Percentiles rank a stretch among this genome's conserved stretches.
phyloP scores from a whole-genome alignment of 257 asterid species.

The Lycium barbarum region DNA sequence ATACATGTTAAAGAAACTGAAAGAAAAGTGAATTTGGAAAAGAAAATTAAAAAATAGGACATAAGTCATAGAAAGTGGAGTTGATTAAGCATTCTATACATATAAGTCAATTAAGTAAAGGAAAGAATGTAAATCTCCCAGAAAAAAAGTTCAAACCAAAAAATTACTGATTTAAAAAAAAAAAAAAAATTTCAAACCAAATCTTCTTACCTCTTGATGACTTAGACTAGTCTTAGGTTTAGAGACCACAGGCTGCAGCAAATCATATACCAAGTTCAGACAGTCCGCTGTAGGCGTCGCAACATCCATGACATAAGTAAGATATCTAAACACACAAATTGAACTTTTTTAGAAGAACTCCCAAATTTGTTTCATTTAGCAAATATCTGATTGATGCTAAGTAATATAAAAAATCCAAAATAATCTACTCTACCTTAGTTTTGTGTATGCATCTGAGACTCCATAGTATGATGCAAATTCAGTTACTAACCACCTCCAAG shows the following conservation, averaged over 20 bases:
- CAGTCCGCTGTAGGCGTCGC: conserved; percentile 97
- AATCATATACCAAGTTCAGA: conserved; percentile 73
- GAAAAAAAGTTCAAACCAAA: too few species aligned
- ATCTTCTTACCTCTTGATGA: conserved; percentile 86
- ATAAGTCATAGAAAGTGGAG: too few species aligned
- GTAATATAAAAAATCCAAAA: conserved; percentile 4
- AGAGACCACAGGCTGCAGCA: conserved; percentile 78
- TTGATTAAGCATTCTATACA: too few species aligned
- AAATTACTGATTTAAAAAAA: too few species aligned
- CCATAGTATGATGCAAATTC: conserved; percentile 92
- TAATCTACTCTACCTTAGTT: conserved; percentile 61
- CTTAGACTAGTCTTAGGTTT: conserved; percentile 67
- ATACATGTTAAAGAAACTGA: not conserved
- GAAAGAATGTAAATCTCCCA: not conserved
- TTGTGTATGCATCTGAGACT: conserved; percentile 91
- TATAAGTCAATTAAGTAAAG: not conserved
- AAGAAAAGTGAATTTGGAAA: not conserved
- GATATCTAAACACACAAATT: conserved; percentile 59
- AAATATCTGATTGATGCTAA: not conserved
- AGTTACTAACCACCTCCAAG: conserved; percentile 86
- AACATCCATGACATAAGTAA: conserved; percentile 94
- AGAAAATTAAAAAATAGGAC: too few species aligned
- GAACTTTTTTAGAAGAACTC: not conserved
- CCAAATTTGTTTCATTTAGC: not conserved
- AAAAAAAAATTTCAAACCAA: conserved; percentile 28